Evolutionary conservation across 345 rosid genomes (phyloP).

Genomic region (Syzygium aqueum): DNA sequence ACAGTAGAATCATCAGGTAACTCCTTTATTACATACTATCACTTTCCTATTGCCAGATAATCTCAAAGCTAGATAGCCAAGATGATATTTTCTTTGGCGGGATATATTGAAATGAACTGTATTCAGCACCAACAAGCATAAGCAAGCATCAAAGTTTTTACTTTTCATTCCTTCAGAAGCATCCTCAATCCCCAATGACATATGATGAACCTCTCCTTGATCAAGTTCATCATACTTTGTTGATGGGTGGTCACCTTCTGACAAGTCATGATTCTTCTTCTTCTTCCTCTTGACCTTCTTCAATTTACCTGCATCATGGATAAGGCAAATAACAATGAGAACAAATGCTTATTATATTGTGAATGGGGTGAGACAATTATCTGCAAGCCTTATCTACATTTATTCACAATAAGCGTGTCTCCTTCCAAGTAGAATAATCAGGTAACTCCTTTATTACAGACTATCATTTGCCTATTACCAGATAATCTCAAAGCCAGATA

Average conservation of each 20-base stretch:
- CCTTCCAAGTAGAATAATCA: too few species aligned
- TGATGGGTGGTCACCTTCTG: not conserved
- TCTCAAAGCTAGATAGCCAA: not conserved
- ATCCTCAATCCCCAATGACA: not conserved
- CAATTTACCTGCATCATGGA: not conserved
- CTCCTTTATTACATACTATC: too few species aligned
- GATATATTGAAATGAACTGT: not conserved
- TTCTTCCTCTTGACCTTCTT: not conserved
- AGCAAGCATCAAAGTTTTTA: not conserved
- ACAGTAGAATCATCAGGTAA: too few species aligned
- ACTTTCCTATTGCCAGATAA: not conserved
- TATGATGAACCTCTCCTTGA: not conserved
- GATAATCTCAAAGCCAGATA: not conserved
- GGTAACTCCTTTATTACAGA: too few species aligned
- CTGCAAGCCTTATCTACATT: too few species aligned
- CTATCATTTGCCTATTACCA: not conserved
- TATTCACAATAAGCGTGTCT: too few species aligned
- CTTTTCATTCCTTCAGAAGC: not conserved
- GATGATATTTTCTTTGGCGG: not conserved
- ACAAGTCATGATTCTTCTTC: not conserved
- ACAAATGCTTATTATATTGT: not conserved
- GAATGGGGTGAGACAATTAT: too few species aligned
- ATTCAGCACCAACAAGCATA: not conserved
- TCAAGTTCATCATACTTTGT: not conserved
- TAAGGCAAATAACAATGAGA: not conserved